These are phyloP conservation scores for Tirmania nivea DNA, from an alignment of 495 filamentous ascomycete species.

Conservation along the genomic window DNA sequence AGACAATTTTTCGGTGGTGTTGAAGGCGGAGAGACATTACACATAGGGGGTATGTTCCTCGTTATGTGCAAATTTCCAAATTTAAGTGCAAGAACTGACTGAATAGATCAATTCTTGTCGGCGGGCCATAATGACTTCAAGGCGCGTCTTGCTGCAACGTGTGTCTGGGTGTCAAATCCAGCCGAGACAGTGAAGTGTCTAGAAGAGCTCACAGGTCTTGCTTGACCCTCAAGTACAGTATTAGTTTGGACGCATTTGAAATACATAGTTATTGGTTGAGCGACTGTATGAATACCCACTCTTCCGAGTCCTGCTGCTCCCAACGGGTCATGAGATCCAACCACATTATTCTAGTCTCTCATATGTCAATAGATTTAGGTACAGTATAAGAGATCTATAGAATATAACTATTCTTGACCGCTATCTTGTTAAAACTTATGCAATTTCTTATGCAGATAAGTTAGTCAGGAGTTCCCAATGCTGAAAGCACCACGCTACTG, in stretches of 20 bases:
- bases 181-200: slow-evolving; percentile 70
- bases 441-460: too few species aligned
- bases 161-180: slow-evolving; percentile 82
- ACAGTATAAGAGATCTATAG: too few species aligned
- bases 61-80: slow-evolving; percentile 40
- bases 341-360: too few species aligned
- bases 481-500: too few species aligned
- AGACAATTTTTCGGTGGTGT: slow-evolving; percentile 77
- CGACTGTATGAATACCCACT: too few species aligned
- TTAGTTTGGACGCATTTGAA: background rate
- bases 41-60: slow-evolving; percentile 7
- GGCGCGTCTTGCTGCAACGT: slow-evolving; percentile 42
- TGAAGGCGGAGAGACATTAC: slow-evolving; percentile 29
- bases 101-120: slow-evolving; percentile 68
- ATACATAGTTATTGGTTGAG: too few species aligned
- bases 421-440: too few species aligned
- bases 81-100: slow-evolving; percentile 21
- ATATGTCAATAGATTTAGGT: too few species aligned
- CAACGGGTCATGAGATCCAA: too few species aligned
- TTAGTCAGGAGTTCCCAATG: too few species aligned
- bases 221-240: slow-evolving; percentile 14
- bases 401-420: too few species aligned
- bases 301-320: too few species aligned
- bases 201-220: slow-evolving; percentile 49
- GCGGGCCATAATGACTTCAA: slow-evolving; percentile 97